Evolutionary conservation across 345 rosid species (phyloP).

Genomic region (Ceriops tagal): DNA sequence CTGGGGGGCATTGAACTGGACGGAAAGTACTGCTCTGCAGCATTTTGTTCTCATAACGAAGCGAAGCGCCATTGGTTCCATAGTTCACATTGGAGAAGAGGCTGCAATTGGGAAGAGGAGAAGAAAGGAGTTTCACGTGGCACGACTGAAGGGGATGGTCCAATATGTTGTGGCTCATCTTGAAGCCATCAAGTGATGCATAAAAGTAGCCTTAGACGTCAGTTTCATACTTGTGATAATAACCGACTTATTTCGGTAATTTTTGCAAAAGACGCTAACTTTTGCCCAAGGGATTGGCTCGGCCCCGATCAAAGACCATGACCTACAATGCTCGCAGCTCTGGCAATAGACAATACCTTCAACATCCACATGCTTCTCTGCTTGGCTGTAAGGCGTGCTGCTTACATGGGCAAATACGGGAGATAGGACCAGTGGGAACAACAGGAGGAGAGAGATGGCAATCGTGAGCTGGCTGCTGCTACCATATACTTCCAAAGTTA

Average conservation of each 20-base stretch:
- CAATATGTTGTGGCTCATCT: conserved; percentile 39
- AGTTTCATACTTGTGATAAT: conserved; percentile 59
- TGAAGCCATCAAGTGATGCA: conserved; percentile 58
- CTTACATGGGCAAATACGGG: conserved; percentile 23
- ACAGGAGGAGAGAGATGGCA: conserved; percentile 27
- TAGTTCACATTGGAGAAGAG: conserved; percentile 64
- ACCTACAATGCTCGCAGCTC: conserved; percentile 53
- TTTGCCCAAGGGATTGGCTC: conserved; percentile 64
- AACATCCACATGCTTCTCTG: conserved; percentile 40
- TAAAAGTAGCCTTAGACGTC: conserved; percentile 62
- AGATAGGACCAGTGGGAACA: conserved; percentile 27
- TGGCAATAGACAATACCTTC: conserved; percentile 93
- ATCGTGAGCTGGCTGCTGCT: conserved; percentile 18
- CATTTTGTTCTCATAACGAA: conserved; percentile 54
- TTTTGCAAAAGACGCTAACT: conserved; percentile 73
- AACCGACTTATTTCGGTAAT: conserved; percentile 46
- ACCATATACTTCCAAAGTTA: conserved; percentile 30
- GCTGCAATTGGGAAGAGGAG: conserved; percentile 60
- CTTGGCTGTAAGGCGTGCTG: neutral
- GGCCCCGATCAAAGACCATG: conserved; percentile 72
- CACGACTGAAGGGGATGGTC: conserved; percentile 89
- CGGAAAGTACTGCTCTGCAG: conserved; percentile 55
- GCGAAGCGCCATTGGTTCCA: conserved; percentile 60
- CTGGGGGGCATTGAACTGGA: conserved; percentile 53
- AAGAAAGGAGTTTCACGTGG: conserved; percentile 64